Base-by-base conservation (phyloP, 2,329 filamentous ascomycete genomes). In the Paecilomyces variotii region DNA sequence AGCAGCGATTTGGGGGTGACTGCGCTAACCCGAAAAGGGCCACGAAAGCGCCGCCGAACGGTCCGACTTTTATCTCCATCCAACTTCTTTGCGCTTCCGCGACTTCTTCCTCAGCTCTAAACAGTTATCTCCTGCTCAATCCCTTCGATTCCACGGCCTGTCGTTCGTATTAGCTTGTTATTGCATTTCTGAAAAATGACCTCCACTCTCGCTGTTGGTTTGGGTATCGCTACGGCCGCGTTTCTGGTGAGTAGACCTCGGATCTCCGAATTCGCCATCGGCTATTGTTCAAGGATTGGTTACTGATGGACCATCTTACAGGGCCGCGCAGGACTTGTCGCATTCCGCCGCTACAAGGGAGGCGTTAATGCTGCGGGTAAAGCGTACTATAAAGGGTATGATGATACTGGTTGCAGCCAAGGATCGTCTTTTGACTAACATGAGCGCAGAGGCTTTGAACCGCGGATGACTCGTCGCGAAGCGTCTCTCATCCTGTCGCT, bases 311-410 rank as follows among this genome's bases (percentile, higher is more conserved):
- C 67, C 53, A 54, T 56, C 57, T 59, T 56, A 49, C 69, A 97
- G 91, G 93, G 94, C 65, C 90, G 94, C 71, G 93, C 94, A 61
- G 93, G 92, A 68, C 84, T 96, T 45, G 89, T 97, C 69, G 94
- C 94, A 66, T 84, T 92, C 75, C 87, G 92, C 63, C 86, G 90
- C 69, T 96, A 88, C 60, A 84, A 89, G 62, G 77, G 75, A 61
- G 77, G 78, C 63, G 81, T 89, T 54, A 89, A 88, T 64, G 87
- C 89, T 35, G 79, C 96, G 67, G 94, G 94, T 68, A 91, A 92
- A 75, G 87, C 91, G 50, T 99, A 91, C 72, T 97, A 97, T 83
- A 99, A 97, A 78, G 94, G 94, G 72, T 75, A 55, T 34, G 39
- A 32, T 52, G 34, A 7, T 12, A 19, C n/a, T 14, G 24, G 25